Percentiles rank a stretch among this genome's conserved stretches.
phyloP scores from a whole-genome alignment of 2,329 filamentous ascomycete species.

The Neopestalotiopsis clavispora region DNA sequence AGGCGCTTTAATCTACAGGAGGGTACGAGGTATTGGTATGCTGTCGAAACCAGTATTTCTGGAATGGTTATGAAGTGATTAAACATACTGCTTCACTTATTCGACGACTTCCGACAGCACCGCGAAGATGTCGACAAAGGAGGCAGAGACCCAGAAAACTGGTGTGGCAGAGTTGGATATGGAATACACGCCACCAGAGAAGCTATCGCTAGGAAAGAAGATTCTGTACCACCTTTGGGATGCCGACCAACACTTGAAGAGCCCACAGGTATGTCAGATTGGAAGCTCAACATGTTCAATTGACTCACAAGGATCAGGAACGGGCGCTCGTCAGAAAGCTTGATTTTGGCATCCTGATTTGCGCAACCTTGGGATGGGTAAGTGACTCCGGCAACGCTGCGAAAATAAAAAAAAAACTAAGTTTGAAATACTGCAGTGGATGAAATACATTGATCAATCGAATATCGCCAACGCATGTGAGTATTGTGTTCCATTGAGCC shows the following conservation, averaged over 20 bases:
- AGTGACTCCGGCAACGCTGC: neutral
- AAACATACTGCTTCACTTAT: neutral
- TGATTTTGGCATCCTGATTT: conserved; percentile 21
- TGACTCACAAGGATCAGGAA: conserved; percentile 10
- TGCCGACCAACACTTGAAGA: conserved; percentile 20
- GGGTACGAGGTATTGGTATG: neutral
- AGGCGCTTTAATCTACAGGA: neutral
- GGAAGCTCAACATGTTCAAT: neutral
- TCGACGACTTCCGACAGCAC: too few relatives aligned
- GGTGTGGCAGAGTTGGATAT: neutral
- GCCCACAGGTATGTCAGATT: conserved; percentile 10
- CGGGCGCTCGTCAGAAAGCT: conserved; percentile 20
- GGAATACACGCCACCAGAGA: conserved; percentile 13
- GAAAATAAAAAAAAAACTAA: neutral
- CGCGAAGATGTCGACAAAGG: neutral
- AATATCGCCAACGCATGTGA: conserved; percentile 19
- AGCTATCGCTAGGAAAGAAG: conserved; percentile 17
- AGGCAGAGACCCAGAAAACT: neutral
- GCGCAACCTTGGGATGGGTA: conserved; percentile 19
- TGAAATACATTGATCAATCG: conserved; percentile 21
- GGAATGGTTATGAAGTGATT: neutral
- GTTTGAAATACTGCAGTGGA: conserved; percentile 9
- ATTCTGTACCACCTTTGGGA: conserved; percentile 22
- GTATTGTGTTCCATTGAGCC: neutral
- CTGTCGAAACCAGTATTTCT: neutral